Evolutionary conservation across 2,329 filamentous ascomycete species (phyloP).

Genomic region (Fusarium verrucosum): DNA sequence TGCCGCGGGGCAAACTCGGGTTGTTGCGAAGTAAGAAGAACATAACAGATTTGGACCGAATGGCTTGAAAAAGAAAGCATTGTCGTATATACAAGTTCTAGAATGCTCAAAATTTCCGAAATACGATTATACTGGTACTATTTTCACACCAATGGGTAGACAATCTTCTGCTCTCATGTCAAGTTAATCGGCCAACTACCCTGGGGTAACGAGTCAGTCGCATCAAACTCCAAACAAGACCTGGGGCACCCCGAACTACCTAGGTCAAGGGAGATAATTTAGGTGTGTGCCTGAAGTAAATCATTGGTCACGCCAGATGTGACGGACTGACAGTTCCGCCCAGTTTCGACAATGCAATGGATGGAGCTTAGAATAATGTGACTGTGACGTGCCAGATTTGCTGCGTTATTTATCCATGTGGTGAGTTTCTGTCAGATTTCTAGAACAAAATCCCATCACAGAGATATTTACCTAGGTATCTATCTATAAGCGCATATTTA

Average conservation of each 20-base stretch:
- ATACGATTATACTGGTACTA: no score
- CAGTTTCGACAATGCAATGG: slow-evolving; percentile 7
- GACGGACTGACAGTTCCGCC: slow-evolving; percentile 23
- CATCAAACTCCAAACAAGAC: slow-evolving; percentile 14
- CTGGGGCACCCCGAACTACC: slow-evolving; percentile 20
- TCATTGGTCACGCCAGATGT: slow-evolving; percentile 13
- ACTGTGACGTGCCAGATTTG: slow-evolving; percentile 3
- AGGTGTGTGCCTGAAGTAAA: slow-evolving; percentile 8
- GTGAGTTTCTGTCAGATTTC: slow-evolving; percentile 6
- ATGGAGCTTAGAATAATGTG: slow-evolving; percentile 10
- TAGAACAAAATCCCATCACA: slow-evolving; percentile 15
- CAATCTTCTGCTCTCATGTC: not conserved
- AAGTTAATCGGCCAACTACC: slow-evolving; percentile 5
- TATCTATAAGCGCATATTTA: not conserved
- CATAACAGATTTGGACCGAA: not conserved
- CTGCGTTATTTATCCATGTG: slow-evolving; percentile 26
- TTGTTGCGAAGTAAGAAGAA: not conserved
- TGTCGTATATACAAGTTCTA: not conserved
- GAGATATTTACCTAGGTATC: not conserved
- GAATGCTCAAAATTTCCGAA: not conserved
- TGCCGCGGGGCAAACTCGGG: not conserved
- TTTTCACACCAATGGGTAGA: no score
- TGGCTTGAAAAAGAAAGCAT: not conserved
- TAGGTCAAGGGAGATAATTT: slow-evolving; percentile 17
- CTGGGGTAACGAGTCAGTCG: slow-evolving; percentile 29